Conservation (phyloP, 164 flowering plant genomes). For the Stephania yunnanensis region DNA sequence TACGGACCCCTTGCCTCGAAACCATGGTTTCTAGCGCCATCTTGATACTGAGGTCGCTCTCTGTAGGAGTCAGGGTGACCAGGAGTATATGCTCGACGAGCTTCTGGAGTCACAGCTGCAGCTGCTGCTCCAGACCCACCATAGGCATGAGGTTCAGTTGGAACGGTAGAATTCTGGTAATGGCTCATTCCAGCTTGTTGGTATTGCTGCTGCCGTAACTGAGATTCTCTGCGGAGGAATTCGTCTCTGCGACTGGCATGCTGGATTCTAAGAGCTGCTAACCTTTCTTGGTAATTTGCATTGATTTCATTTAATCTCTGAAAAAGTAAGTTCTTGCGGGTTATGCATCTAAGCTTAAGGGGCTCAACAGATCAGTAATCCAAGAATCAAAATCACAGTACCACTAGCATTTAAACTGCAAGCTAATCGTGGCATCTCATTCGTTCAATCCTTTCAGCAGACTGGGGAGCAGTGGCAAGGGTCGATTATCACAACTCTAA, state of each 20-base stretch:
- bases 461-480: no score
- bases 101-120: conserved; percentile 18
- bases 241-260: conserved; percentile 54
- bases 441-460: no score
- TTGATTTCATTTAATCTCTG: conserved; percentile 50
- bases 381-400: no score
- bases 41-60: conserved; percentile 45
- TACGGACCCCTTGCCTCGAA: conserved; percentile 56
- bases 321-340: conserved; percentile 10
- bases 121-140: conserved; percentile 24
- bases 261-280: conserved; percentile 37
- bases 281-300: conserved; percentile 40
- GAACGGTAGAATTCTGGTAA: conserved; percentile 26
- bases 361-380: neutral
- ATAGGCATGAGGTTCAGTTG: conserved; percentile 36
- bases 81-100: conserved; percentile 29
- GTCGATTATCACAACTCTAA: no score
- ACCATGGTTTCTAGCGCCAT: conserved; percentile 38
- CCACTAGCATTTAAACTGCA: neutral
- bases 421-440: no score
- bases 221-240: conserved; percentile 49
- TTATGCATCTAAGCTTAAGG: neutral
- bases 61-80: conserved; percentile 47
- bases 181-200: conserved; percentile 35
- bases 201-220: conserved; percentile 40